phyloP scores from a whole-genome alignment of 2,329 filamentous ascomycete genomes.

The Diaporthe capsici region DNA sequence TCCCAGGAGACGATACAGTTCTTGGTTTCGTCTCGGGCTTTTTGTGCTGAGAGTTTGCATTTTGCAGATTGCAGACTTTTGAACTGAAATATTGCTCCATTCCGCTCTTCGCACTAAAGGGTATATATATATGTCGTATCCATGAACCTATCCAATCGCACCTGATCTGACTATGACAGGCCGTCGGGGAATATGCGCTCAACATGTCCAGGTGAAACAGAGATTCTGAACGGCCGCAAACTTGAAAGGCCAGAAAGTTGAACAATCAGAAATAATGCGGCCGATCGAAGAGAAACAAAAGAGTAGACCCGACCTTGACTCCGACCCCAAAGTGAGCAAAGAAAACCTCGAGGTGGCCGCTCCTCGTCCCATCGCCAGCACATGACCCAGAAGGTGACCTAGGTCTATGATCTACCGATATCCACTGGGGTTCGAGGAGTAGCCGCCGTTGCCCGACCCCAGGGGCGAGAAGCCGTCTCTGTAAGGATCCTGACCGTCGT shows the following conservation, averaged over 20 bases:
- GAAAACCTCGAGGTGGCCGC: not conserved
- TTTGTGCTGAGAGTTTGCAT: not conserved
- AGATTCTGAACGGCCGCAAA: not conserved
- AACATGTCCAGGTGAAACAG: conserved; percentile 3
- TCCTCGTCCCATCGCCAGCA: not conserved
- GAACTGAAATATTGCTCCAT: conserved; percentile 5
- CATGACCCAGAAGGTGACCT: not conserved
- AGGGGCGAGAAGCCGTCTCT: conserved; percentile 40
- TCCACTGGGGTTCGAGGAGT: conserved; percentile 19
- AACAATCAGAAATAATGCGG: not conserved
- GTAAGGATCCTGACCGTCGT: conserved; percentile 34
- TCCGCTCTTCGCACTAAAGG: conserved; percentile 30
- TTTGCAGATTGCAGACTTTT: not conserved
- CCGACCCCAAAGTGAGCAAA: conserved; percentile 8
- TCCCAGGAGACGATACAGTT: not conserved
- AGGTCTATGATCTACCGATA: conserved; percentile 17
- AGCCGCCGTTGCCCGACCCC: conserved; percentile 22
- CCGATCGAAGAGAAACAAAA: conserved; percentile 20
- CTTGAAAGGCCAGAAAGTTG: not conserved
- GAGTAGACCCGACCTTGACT: conserved; percentile 21
- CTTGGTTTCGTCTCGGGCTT: not conserved
- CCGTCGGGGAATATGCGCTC: conserved; percentile 24
- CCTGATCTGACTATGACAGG: conserved; percentile 13
- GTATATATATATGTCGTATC: conserved; percentile 34
- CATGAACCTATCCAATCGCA: conserved; percentile 25